phyloP scores from a whole-genome alignment of 2,329 filamentous ascomycete species.

The Fonsecaea pedrosoi region DNA sequence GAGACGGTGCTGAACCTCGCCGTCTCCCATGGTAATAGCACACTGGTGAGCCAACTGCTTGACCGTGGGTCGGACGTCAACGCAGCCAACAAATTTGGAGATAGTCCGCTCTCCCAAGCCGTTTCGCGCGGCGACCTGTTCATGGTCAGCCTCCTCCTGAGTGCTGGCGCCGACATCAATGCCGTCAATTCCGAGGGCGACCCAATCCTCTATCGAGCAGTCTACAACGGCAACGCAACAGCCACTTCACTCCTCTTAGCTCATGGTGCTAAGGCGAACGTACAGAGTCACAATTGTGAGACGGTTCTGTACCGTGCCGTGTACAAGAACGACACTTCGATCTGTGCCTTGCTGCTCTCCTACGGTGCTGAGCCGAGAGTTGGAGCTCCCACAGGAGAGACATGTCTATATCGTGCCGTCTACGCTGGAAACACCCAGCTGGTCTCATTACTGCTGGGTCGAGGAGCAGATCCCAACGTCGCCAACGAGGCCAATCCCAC shows the following conservation, averaged over 20 bases:
- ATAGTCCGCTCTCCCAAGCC: conserved; percentile 7
- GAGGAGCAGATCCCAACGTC: background rate
- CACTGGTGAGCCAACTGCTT: background rate
- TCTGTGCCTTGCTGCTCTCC: background rate
- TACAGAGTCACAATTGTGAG: conserved; percentile 1
- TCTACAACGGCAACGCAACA: background rate
- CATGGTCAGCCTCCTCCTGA: conserved; percentile 6
- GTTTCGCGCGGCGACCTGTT: background rate
- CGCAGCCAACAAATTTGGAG: conserved; percentile 6
- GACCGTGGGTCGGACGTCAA: conserved; percentile 11
- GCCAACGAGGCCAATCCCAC: background rate
- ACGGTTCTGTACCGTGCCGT: conserved; percentile 4
- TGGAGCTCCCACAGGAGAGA: background rate
- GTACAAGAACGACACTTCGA: background rate
- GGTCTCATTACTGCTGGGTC: conserved; percentile 6
- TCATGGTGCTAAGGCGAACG: background rate
- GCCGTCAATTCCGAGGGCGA: background rate
- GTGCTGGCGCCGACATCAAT: conserved; percentile 8
- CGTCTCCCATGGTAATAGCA: conserved; percentile 4
- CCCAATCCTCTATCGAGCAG: conserved; percentile 6
- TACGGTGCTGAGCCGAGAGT: background rate
- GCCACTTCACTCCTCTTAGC: background rate
- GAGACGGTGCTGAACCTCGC: conserved; percentile 8
- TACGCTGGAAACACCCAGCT: conserved; percentile 1
- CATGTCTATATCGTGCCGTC: conserved; percentile 12